Conservation (phyloP, 805 yeast species). For the Saccharomyces eubayanus region DNA sequence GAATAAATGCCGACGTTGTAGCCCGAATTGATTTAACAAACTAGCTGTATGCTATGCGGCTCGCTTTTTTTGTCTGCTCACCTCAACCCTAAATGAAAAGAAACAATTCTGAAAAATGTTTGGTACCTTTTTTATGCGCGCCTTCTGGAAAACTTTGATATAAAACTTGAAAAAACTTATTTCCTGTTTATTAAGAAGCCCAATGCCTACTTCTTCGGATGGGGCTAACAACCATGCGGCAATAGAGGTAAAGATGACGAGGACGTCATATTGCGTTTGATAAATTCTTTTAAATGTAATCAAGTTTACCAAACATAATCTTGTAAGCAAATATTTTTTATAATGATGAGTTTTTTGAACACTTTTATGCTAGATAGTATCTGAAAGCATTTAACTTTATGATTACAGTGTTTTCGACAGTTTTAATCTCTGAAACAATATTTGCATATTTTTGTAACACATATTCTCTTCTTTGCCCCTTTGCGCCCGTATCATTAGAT, state of each 20-base stretch:
- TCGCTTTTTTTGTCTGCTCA: no score
- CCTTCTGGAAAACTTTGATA: not conserved
- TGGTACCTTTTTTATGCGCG: no score
- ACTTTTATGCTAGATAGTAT: conserved; percentile 32
- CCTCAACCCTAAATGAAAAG: no score
- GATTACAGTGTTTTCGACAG: conserved; percentile 26
- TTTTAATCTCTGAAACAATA: conserved; percentile 9
- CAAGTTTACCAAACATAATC: not conserved
- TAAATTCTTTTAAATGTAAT: not conserved
- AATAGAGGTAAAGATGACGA: not conserved
- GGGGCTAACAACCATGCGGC: not conserved
- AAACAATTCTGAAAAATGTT: no score
- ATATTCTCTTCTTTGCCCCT: not conserved
- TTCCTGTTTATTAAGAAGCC: not conserved
- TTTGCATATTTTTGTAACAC: not conserved
- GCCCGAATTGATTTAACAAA: not conserved
- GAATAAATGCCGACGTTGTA: not conserved
- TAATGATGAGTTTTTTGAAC: conserved; percentile 28
- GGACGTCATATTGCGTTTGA: not conserved
- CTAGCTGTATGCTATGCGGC: no score
- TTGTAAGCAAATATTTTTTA: conserved; percentile 1
- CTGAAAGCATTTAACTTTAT: conserved; percentile 23
- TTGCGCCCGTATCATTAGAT: not conserved
- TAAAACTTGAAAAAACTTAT: not conserved
- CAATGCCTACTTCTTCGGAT: not conserved